A percentile compares a stretch with the other conserved stretches of the same genome.
These are phyloP conservation scores for Suillus spraguei DNA, from an alignment of 768 basidiomycete species.

Conservation along the genomic window DNA sequence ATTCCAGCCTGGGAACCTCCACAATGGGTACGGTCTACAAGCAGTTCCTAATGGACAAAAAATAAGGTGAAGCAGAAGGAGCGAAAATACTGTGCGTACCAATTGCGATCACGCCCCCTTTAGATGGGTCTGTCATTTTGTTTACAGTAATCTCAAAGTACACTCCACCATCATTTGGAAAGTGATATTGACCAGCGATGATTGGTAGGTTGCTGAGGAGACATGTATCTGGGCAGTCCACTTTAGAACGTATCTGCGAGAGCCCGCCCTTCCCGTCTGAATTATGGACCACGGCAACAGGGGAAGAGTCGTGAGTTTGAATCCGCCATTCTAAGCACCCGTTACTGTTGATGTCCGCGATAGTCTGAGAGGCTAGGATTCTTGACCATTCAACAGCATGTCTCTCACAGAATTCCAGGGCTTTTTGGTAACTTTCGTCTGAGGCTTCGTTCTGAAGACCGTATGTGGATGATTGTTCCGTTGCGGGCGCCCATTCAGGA, in stretches of 20 bases:
- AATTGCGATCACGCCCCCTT: conserved; percentile 56
- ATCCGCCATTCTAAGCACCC: conserved; percentile 60
- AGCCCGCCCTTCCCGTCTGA: conserved; percentile 34
- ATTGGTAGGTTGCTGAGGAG: conserved; percentile 64
- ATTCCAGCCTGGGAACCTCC: conserved; percentile 75
- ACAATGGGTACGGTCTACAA: conserved; percentile 65
- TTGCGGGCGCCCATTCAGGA: conserved; percentile 62
- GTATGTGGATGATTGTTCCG: conserved; percentile 47
- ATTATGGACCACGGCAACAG: conserved; percentile 43
- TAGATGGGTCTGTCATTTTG: conserved; percentile 39
- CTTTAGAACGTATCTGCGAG: conserved; percentile 43
- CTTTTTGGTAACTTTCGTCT: conserved; percentile 54
- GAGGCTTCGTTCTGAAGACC: conserved; percentile 61
- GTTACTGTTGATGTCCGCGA: conserved; percentile 51
- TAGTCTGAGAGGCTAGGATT: conserved; percentile 51
- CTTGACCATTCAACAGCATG: conserved; percentile 43
- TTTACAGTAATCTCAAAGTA: conserved; percentile 66
- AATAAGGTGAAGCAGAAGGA: background rate
- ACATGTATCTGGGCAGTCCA: conserved; percentile 50
- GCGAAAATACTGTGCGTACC: conserved; percentile 38
- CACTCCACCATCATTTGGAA: conserved; percentile 53
- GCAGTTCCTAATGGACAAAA: conserved; percentile 50
- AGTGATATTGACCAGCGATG: conserved; percentile 60
- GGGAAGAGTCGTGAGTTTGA: conserved; percentile 45
- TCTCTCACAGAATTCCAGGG: conserved; percentile 49